phyloP scores from a whole-genome alignment of 2,329 filamentous ascomycete genomes.

The Cordyceps pruinosa region DNA sequence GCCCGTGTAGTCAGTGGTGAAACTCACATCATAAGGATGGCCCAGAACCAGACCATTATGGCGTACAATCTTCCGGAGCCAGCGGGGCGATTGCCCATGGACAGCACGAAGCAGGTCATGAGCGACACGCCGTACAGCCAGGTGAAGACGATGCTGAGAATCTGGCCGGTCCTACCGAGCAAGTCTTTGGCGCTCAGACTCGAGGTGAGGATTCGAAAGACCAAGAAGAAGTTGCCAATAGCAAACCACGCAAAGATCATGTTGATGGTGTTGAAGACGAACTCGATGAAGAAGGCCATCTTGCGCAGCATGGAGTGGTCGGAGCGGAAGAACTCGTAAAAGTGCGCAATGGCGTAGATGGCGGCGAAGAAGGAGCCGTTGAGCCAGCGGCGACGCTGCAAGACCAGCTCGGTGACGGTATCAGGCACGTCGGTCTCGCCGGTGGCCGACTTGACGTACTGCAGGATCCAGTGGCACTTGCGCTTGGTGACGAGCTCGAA shows the following conservation, averaged over 20 bases:
- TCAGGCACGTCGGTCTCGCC: constrained; percentile 97
- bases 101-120: constrained; percentile 89
- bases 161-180: constrained; percentile 67
- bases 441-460: constrained; percentile 95
- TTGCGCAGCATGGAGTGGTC: constrained; percentile 85
- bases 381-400: constrained; percentile 93
- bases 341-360: constrained; percentile 89
- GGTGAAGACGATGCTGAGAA: constrained; percentile 85
- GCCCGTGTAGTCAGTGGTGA: not conserved
- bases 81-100: constrained; percentile 88
- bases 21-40: constrained; percentile 79
- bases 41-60: constrained; percentile 99
- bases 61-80: constrained; percentile 92
- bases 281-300: constrained; percentile 84
- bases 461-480: constrained; percentile 94
- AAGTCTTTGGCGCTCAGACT: constrained; percentile 66
- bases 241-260: constrained; percentile 99
- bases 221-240: constrained; percentile 97
- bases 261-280: constrained; percentile 87
- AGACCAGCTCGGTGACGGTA: constrained; percentile 86
- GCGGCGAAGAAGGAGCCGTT: constrained; percentile 98
- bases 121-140: constrained; percentile 92
- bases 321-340: constrained; percentile 92
- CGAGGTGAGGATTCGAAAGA: constrained; percentile 92
- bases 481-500: constrained; percentile 97